A percentile compares a stretch with the other conserved stretches of the same genome.
These are phyloP conservation scores for Geranium brycei DNA, from an alignment of 345 rosid species.

Conservation along the genomic window DNA sequence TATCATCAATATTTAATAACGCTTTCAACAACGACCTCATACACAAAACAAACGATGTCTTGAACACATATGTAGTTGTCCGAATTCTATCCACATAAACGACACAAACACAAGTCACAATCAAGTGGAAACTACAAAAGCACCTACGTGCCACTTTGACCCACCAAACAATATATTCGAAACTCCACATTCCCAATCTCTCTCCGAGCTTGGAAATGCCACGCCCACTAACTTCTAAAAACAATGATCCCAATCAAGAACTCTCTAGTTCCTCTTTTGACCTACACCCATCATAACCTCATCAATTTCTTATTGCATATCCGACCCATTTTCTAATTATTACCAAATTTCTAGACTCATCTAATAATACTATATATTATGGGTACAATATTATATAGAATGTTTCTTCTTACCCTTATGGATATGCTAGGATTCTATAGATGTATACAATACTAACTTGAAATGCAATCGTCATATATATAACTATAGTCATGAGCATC, in stretches of 20 bases:
- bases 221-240: background rate
- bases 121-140: background rate
- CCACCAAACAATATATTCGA: constrained; percentile 10
- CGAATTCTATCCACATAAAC: background rate
- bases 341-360: background rate
- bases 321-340: background rate
- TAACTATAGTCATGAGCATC: too few species aligned
- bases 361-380: background rate
- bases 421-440: too few species aligned
- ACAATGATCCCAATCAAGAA: constrained; percentile 9
- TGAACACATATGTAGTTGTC: background rate
- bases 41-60: too few species aligned
- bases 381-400: too few species aligned
- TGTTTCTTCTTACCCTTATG: too few species aligned
- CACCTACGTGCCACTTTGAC: constrained; percentile 24
- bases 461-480: too few species aligned
- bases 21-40: too few species aligned
- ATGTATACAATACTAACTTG: too few species aligned
- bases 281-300: background rate
- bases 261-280: background rate
- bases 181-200: constrained; percentile 21
- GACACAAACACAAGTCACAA: constrained; percentile 1
- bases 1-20: too few species aligned
- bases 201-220: constrained; percentile 2
- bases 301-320: background rate